Evolutionary conservation across 331 rosid species (phyloP), one percentile per base, ranked within the genome.

Genomic region (Cydonia oblonga): DNA sequence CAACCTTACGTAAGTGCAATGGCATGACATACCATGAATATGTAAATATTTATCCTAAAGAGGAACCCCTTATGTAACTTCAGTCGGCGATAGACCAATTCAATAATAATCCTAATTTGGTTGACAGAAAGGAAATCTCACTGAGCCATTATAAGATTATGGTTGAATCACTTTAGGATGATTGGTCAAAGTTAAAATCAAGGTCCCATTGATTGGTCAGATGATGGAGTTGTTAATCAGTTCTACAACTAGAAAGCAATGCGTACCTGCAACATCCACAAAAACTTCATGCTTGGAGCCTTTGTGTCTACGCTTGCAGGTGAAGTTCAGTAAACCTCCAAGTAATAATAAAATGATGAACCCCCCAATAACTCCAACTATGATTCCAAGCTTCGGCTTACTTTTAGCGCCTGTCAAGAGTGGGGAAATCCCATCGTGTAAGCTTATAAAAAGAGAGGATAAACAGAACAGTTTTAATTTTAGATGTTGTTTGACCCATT

Each of bases 191-290:
- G 19, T 16, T 23, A 15, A 69, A 54, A 60, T 14, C 22, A 60
- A 60, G 38, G 65, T 60, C 25, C 63, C 63, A 23, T 23, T 23
- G 16, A 57, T 23, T 23, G 63, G 19, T 57, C 65, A 60, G 58
- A 10, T 6, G 9, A 3, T 70, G 54, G 54, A 19, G 20, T 18
- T 49, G n/a, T 57, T 38, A 58, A 64, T 46, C 56, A 63, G n/a
- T 58, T 35, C 13, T 20, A 78, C 68, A 60, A 33, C 70, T 24
- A 63, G 69, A 66, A 79, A 75, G 80, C 44, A 81, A 72, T 72
- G 71, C 82, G 70, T 75, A 90, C 98, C 98, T 87, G 96, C 80
- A 81, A 93, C 98, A 73, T 93, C 98, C 25, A 84, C 96, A 82
- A 69, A 93, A 68, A 90, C 84, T 86, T 93, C 98, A 30, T 79